A percentile compares a stretch with the other conserved stretches of the same genome.
These are phyloP conservation scores for Malus asiatica DNA, from an alignment of 306 rosid species.

Conservation along the genomic window DNA sequence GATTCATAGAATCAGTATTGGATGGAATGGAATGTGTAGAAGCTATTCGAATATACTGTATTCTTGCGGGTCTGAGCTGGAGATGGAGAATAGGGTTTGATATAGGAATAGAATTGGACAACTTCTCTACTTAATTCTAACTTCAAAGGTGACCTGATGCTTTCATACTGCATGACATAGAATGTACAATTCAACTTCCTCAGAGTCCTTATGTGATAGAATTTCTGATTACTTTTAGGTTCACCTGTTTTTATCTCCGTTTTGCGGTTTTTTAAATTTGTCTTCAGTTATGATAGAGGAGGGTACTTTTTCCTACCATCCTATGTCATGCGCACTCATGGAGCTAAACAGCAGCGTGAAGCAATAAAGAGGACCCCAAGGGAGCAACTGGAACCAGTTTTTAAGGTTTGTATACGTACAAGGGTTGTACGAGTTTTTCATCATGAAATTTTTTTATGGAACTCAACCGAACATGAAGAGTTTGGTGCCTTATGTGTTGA, in stretches of 20 bases:
- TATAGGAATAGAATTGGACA: not conserved
- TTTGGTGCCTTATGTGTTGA: not conserved
- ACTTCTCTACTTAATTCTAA: not conserved
- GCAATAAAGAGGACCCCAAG: conserved; percentile 66
- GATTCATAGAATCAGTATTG: not conserved
- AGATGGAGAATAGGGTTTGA: not conserved
- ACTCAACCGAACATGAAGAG: not conserved
- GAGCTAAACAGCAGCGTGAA: conserved; percentile 85
- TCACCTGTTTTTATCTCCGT: not conserved
- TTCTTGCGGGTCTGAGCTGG: not conserved
- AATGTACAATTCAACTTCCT: not conserved
- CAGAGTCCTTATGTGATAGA: not conserved
- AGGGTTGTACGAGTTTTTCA: conserved; percentile 5
- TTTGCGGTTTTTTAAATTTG: not conserved
- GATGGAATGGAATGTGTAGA: not conserved
- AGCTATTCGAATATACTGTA: not conserved
- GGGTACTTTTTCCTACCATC: conserved; percentile 87
- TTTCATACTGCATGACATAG: not conserved
- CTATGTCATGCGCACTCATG: conserved; percentile 87
- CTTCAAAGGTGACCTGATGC: not conserved
- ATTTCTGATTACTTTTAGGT: not conserved
- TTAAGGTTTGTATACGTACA: conserved; percentile 42
- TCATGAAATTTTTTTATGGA: not conserved
- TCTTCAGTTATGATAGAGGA: conserved; percentile 79
- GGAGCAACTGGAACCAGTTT: conserved; percentile 65